Conservation (phyloP, 495 filamentous ascomycete species). For the Trichoderma gamsii region DNA sequence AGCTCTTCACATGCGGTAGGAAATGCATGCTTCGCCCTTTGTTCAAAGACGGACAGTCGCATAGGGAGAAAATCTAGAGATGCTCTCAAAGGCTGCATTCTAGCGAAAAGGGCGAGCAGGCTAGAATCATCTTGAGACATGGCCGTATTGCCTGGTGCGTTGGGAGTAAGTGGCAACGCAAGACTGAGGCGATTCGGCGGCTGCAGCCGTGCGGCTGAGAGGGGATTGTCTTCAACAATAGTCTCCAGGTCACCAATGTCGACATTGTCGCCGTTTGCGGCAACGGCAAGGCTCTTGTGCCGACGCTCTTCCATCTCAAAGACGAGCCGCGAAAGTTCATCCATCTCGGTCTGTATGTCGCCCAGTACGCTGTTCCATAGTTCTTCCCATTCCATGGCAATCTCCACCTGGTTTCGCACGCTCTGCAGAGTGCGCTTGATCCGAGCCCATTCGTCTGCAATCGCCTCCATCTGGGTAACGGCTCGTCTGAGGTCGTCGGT, state of each 20-base stretch:
- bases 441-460: constrained; percentile 75
- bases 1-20: constrained; percentile 88
- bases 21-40: constrained; percentile 66
- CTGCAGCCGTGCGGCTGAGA: constrained; percentile 39
- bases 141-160: constrained; percentile 49
- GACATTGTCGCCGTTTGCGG: constrained; percentile 52
- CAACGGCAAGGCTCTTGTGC: constrained; percentile 62
- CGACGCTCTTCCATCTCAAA: constrained; percentile 96
- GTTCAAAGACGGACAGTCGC: constrained; percentile 78
- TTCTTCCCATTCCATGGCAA: constrained; percentile 98
- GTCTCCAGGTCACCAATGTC: constrained; percentile 90
- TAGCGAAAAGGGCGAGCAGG: constrained; percentile 79
- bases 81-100: constrained; percentile 89
- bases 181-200: constrained; percentile 60
- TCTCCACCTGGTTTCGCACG: constrained; percentile 84
- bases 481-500: constrained; percentile 61
- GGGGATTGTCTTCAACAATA: constrained; percentile 83
- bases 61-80: constrained; percentile 97
- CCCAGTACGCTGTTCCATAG: constrained; percentile 89
- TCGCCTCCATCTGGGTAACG: constrained; percentile 80
- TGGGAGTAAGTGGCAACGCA: constrained; percentile 48
- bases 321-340: constrained; percentile 71
- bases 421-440: constrained; percentile 66
- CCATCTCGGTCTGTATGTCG: constrained; percentile 87
- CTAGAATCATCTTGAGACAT: constrained; percentile 72